Evolutionary conservation across 768 basidiomycete species (phyloP), one percentile per base, ranked within the genome.

Genomic region (Suillus tomentosus): DNA sequence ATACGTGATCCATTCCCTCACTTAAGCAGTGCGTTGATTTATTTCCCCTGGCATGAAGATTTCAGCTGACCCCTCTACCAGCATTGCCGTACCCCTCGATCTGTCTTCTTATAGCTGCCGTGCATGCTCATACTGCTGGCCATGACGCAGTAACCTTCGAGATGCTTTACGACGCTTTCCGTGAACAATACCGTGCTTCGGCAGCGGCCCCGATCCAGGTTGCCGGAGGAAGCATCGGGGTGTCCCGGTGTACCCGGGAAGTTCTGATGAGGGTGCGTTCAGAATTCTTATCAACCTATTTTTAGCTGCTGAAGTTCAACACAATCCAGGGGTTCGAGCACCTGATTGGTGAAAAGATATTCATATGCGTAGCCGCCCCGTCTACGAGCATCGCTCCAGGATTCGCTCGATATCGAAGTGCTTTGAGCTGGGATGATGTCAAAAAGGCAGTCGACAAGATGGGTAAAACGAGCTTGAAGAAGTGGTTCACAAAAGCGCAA

Each of bases 91-190:
- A 96, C 71, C 91, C 95, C 9, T 79, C 85, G 3, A 75, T 94
- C 22, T 95, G 93, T 71, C 82, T 96, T 37, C 83, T 97, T 50
- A 89, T 99, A 64, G 91, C 95, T n/a, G 83, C 87, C 15, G 83
- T 88, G 70, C 96, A 97, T 71, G 82, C 87, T 5, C 78, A 87
- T 31, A 88, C 87, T 11, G 85, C 87, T 7, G 95, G 95, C 0
- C 89, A 95, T 64, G 82, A 90, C 22, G 78, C 79, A 15, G 88
- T 97, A 76, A 98, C 92, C 37, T 96, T 99, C 72, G 94, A 96
- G 70, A 94, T 96, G 88, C 83, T 96, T 9, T 83, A 90, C 66
- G 91, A 93, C 60, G 81, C 82, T 39, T 95, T 95, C 73, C 85
- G 87, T 24, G 84, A 88, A 65, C 90, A 92, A 75, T 83, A 91